phyloP scores from a whole-genome alignment of 345 rosid species.

The Lumnitzera racemosa region DNA sequence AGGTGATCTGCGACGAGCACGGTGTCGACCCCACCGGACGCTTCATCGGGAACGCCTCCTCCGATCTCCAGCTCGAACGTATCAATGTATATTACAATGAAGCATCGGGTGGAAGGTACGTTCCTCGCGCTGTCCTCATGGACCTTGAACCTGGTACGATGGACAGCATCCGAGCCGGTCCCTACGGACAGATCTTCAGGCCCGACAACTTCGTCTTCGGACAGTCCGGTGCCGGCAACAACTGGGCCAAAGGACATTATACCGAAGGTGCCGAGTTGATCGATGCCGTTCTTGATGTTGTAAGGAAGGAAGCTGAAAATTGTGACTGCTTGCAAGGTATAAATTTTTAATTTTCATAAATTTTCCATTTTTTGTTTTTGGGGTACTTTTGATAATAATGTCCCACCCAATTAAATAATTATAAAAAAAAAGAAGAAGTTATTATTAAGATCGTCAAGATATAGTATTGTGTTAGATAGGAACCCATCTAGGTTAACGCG shows the following conservation, averaged over 20 bases:
- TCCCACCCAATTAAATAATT: too few species aligned
- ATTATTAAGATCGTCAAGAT: too few species aligned
- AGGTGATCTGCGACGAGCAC: conserved; percentile 93
- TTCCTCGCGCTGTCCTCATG: conserved; percentile 95
- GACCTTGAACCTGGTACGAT: conserved; percentile 99
- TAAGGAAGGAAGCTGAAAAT: conserved; percentile 93
- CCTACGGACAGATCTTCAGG: conserved; percentile 75
- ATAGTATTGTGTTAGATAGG: too few species aligned
- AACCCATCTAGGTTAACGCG: too few species aligned
- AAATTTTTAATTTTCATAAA: background rate
- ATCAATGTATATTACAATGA: conserved; percentile 94
- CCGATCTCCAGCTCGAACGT: conserved; percentile 76
- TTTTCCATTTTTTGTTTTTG: background rate
- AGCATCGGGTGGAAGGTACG: conserved; percentile 88
- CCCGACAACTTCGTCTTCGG: conserved; percentile 88
- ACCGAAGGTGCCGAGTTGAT: conserved; percentile 96
- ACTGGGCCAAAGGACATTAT: conserved; percentile 90
- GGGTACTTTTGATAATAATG: background rate
- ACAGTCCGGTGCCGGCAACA: conserved; percentile 81
- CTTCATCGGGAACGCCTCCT: conserved; percentile 44
- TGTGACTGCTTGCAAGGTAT: conserved; percentile 97
- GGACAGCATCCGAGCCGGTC: conserved; percentile 96
- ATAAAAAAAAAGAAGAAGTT: too few species aligned
- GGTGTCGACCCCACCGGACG: conserved; percentile 85
- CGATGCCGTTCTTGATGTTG: conserved; percentile 93